A percentile compares a stretch with the other conserved stretches of the same genome.
Conservation (phyloP, 2,329 filamentous ascomycete species). For the Pestalotiopsis sp. region DNA sequence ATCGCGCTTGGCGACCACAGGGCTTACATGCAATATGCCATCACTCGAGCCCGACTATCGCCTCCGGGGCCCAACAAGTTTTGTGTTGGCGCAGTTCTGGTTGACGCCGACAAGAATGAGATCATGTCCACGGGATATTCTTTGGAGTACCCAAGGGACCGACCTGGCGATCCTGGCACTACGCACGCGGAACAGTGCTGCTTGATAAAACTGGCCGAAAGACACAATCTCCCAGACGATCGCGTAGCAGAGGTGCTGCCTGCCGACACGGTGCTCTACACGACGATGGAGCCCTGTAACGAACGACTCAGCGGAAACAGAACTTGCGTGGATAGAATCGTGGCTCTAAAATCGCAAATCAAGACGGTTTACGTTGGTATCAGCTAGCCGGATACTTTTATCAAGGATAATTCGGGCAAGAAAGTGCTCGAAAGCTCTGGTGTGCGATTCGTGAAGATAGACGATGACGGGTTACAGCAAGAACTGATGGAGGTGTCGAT, state of each 20-base stretch:
- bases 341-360: slow-evolving; percentile 31
- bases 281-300: slow-evolving; percentile 47
- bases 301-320: slow-evolving; percentile 39
- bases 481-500: slow-evolving; percentile 48
- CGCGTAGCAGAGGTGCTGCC: slow-evolving; percentile 36
- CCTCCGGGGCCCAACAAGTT: slow-evolving; percentile 39
- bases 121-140: slow-evolving; percentile 44
- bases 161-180: slow-evolving; percentile 35
- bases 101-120: slow-evolving; percentile 33
- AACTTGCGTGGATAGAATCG: slow-evolving; percentile 36
- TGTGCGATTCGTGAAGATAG: slow-evolving; percentile 11
- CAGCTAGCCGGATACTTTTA: slow-evolving; percentile 35
- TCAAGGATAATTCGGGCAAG: slow-evolving; percentile 31
- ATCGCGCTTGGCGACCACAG: neutral
- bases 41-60: slow-evolving; percentile 34
- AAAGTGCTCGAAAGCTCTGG: slow-evolving; percentile 24
- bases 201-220: slow-evolving; percentile 43
- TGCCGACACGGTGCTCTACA: slow-evolving; percentile 40
- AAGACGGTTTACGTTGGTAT: slow-evolving; percentile 40
- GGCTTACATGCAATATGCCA: slow-evolving; percentile 35
- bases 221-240: slow-evolving; percentile 34
- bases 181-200: slow-evolving; percentile 45
- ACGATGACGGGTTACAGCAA: neutral
- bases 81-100: slow-evolving; percentile 41
- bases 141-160: slow-evolving; percentile 36